phyloP scores from a whole-genome alignment of 805 yeast species.

The Zygosaccharomyces bisporus region DNA sequence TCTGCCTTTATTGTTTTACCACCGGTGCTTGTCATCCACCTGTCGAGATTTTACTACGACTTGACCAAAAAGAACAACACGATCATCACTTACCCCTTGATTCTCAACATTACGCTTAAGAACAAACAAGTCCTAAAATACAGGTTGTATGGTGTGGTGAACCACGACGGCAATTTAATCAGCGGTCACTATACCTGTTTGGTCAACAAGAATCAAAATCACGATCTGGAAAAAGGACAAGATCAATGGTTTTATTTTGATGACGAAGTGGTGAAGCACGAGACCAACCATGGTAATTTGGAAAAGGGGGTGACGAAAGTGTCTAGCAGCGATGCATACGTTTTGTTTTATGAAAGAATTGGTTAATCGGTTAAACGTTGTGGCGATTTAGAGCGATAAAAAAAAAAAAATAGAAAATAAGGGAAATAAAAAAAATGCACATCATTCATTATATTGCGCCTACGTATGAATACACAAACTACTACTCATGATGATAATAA shows the following conservation, averaged over 20 bases:
- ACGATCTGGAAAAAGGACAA: conserved; percentile 29
- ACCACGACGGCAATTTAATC: conserved; percentile 64
- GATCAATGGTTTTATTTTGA: conserved; percentile 73
- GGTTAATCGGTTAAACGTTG: conserved; percentile 1
- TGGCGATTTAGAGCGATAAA: background rate
- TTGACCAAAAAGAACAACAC: conserved; percentile 52
- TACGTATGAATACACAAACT: background rate
- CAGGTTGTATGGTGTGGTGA: conserved; percentile 58
- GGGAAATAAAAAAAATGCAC: background rate
- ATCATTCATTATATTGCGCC: background rate
- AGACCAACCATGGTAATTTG: conserved; percentile 46
- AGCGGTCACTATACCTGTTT: conserved; percentile 77
- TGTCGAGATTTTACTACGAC: conserved; percentile 68
- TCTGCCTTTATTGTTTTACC: conserved; percentile 78
- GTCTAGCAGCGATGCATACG: conserved; percentile 61
- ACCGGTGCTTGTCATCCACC: conserved; percentile 70
- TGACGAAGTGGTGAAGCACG: conserved; percentile 55
- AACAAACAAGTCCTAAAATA: conserved; percentile 41
- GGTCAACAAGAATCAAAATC: conserved; percentile 46
- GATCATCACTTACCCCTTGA: conserved; percentile 52
- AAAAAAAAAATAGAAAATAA: background rate
- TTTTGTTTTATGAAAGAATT: conserved; percentile 57
- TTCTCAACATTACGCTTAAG: conserved; percentile 45
- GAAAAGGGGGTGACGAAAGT: conserved; percentile 38
- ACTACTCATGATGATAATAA: background rate